These are phyloP conservation scores for Monilinia fructigena DNA, from an alignment of 2,329 filamentous ascomycete genomes.

Conservation along the genomic window DNA sequence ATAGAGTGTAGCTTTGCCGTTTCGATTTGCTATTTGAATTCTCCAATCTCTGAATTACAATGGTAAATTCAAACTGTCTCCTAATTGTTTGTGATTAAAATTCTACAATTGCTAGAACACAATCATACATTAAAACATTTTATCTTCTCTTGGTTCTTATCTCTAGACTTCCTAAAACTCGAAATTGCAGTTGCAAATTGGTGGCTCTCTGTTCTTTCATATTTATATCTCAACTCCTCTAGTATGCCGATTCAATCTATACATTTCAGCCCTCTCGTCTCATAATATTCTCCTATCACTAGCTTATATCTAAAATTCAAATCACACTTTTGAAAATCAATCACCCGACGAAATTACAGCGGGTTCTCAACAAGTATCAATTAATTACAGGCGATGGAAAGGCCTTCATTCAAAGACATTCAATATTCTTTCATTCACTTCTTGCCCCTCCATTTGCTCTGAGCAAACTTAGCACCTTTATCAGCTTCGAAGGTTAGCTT, in stretches of 20 bases:
- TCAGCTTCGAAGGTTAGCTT: background rate
- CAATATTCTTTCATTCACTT: background rate
- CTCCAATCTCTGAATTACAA: background rate
- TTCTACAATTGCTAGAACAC: background rate
- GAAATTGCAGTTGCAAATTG: background rate
- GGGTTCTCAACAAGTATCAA: background rate
- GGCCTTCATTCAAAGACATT: background rate
- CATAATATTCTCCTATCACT: background rate
- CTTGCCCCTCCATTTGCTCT: background rate
- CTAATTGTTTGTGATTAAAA: background rate
- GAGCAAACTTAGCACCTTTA: background rate
- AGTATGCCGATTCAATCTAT: background rate
- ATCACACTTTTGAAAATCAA: background rate
- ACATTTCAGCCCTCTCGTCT: background rate
- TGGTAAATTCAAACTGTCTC: background rate
- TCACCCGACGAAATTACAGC: background rate
- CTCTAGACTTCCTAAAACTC: accelerated
- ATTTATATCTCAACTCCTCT: background rate
- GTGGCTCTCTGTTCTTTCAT: background rate
- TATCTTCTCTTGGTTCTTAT: background rate
- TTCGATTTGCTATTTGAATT: background rate
- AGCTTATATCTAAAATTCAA: no score
- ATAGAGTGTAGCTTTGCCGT: background rate
- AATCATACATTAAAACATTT: background rate
- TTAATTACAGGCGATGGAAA: background rate